These are phyloP conservation scores for Solanum pinnatisectum DNA, from an alignment of 257 asterid genomes.

Conservation along the genomic window DNA sequence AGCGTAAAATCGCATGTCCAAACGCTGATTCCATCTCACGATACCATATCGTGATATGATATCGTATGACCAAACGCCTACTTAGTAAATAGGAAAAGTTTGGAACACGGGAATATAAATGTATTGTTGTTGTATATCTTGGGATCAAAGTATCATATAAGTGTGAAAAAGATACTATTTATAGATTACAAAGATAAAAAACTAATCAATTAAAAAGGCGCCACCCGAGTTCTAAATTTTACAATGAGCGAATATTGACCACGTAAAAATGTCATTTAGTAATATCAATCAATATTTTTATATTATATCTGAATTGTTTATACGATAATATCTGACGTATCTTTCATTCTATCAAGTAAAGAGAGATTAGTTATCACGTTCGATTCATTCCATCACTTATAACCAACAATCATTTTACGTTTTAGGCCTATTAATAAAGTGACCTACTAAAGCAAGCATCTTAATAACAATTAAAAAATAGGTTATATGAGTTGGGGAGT, in stretches of 20 bases:
- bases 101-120: too few species aligned
- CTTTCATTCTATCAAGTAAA: background rate
- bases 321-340: too few species aligned
- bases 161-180: background rate
- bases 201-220: background rate
- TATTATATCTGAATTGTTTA: rapidly evolving
- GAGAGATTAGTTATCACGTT: background rate
- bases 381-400: background rate
- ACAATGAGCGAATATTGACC: too few species aligned
- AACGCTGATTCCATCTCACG: too few species aligned
- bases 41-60: too few species aligned
- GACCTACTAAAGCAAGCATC: background rate
- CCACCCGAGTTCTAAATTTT: background rate
- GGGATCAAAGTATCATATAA: too few species aligned
- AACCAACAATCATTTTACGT: background rate
- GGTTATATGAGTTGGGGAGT: background rate
- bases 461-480: background rate
- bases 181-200: too few species aligned
- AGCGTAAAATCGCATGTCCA: too few species aligned
- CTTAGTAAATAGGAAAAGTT: too few species aligned
- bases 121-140: background rate
- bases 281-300: too few species aligned
- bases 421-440: background rate
- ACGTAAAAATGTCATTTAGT: too few species aligned
- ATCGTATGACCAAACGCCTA: too few species aligned